These are phyloP conservation scores for Rasamsonia emersonii DNA, from an alignment of 2,329 filamentous ascomycete genomes.

Conservation along the genomic window DNA sequence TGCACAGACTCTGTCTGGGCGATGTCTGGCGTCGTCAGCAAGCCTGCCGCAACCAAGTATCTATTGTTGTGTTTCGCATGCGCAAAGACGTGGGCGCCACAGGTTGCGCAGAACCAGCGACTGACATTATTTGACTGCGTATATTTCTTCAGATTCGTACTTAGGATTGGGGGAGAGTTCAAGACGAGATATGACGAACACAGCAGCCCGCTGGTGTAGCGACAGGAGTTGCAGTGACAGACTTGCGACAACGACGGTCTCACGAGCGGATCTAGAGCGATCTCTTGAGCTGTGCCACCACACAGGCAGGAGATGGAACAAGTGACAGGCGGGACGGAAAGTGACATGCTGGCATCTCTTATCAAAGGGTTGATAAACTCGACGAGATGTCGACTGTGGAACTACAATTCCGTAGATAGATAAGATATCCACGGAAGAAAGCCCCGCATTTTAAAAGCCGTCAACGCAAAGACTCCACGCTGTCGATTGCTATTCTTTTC, in stretches of 20 bases:
- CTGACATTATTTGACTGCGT: constrained; percentile 33
- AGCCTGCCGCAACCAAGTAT: constrained; percentile 27
- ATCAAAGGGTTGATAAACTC: neutral
- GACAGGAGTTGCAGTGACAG: constrained; percentile 47
- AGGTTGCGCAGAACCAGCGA: constrained; percentile 44
- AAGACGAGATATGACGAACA: constrained; percentile 38
- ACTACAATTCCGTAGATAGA: too few species aligned
- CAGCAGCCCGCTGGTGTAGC: constrained; percentile 40
- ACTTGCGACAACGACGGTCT: constrained; percentile 24
- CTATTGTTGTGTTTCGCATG: constrained; percentile 15
- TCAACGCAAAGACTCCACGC: too few species aligned
- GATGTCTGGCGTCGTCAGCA: constrained; percentile 14
- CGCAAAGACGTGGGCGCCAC: constrained; percentile 39
- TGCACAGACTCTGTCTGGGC: constrained; percentile 13
- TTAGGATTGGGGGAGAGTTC: constrained; percentile 22
- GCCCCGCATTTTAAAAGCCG: too few species aligned
- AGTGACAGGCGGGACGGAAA: constrained; percentile 3
- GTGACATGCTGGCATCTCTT: neutral
- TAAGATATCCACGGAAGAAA: too few species aligned
- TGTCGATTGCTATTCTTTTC: too few species aligned
- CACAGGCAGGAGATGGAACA: constrained; percentile 22
- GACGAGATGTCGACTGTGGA: neutral
- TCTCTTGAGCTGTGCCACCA: constrained; percentile 14
- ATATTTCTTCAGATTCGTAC: constrained; percentile 35
- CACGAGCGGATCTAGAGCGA: constrained; percentile 15